Conservation (phyloP, 1,284 basidiomycete genomes). For the Leccinum angustisporum region DNA sequence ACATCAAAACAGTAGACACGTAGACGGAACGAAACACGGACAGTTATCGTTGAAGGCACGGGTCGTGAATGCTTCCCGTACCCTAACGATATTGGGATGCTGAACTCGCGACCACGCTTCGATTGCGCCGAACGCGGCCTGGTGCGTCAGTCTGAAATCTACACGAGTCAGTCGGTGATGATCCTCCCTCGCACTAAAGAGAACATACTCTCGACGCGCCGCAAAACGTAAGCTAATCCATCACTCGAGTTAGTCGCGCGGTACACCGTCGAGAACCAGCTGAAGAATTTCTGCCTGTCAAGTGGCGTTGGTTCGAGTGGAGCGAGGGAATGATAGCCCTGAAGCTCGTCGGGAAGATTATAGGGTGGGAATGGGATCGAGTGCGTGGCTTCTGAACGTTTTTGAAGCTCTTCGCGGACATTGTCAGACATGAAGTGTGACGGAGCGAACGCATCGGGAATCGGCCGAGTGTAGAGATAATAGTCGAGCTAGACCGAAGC, state of each 20-base stretch:
- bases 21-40: conserved; percentile 40
- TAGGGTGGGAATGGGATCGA: conserved; percentile 46
- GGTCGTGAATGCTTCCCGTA: conserved; percentile 96
- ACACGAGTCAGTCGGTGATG: conserved; percentile 18
- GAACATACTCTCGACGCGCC: conserved; percentile 82
- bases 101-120: conserved; percentile 87
- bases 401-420: conserved; percentile 78
- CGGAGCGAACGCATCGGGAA: conserved; percentile 53
- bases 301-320: conserved; percentile 63
- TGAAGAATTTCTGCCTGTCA: conserved; percentile 70
- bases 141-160: conserved; percentile 85
- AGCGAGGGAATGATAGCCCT: conserved; percentile 88
- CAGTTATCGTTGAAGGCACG: conserved; percentile 91
- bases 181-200: neutral
- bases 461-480: conserved; percentile 79
- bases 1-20: conserved; percentile 11
- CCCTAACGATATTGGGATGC: conserved; percentile 85
- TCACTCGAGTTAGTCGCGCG: conserved; percentile 79
- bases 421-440: conserved; percentile 69
- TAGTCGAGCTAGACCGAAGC: conserved; percentile 69
- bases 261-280: conserved; percentile 81
- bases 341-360: conserved; percentile 82
- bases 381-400: conserved; percentile 76
- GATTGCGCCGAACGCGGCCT: conserved; percentile 80
- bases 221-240: conserved; percentile 76